Percentiles rank a stretch among this genome's conserved stretches.
These are phyloP conservation scores for Pestalotiopsis fici DNA, from an alignment of 2,329 filamentous ascomycete genomes.

Conservation along the genomic window DNA sequence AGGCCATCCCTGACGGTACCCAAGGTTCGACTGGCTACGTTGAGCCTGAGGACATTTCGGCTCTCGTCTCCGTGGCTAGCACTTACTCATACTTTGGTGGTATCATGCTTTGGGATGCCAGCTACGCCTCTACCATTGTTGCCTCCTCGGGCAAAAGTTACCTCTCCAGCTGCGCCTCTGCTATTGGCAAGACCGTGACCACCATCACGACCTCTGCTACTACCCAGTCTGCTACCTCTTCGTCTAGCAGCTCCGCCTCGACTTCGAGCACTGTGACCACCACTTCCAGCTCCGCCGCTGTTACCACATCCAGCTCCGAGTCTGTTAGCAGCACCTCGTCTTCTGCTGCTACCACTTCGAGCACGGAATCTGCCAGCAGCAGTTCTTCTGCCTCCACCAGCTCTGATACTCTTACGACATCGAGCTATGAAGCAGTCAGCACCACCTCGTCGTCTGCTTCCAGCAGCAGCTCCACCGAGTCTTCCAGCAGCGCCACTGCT, in stretches of 20 bases:
- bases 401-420: neutral
- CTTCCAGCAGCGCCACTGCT: neutral
- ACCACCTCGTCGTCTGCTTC: neutral
- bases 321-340: neutral
- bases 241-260: neutral
- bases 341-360: neutral
- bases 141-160: constrained; percentile 32
- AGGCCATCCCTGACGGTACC: constrained; percentile 25
- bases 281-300: neutral
- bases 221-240: neutral
- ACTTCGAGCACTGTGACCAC: constrained; percentile 2
- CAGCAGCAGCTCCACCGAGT: neutral
- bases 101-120: constrained; percentile 47
- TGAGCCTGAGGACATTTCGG: constrained; percentile 29
- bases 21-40: constrained; percentile 31
- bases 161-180: constrained; percentile 36
- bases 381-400: neutral
- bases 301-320: neutral
- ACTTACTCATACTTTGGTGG: constrained; percentile 41
- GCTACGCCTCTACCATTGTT: constrained; percentile 32
- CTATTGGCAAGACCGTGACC: constrained; percentile 16
- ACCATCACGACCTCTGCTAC: constrained; percentile 1
- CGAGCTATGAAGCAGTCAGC: neutral
- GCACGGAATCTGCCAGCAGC: neutral
- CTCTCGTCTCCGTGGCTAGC: constrained; percentile 38